These are phyloP conservation scores for Pistacia integerrima DNA, from an alignment of 345 rosid genomes.

Conservation along the genomic window DNA sequence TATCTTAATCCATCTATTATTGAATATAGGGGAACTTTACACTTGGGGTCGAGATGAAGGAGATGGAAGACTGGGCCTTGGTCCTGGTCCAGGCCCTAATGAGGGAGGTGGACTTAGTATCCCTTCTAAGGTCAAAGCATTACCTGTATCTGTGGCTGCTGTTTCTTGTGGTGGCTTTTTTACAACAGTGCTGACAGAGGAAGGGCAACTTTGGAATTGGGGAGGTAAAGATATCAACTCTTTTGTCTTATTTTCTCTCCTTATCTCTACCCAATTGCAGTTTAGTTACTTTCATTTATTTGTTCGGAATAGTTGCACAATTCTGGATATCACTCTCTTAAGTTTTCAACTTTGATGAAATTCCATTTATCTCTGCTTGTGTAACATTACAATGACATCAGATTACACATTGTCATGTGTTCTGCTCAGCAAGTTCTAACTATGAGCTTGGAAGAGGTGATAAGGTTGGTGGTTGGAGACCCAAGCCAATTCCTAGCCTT, in stretches of 20 bases:
- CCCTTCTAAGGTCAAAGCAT: conserved; percentile 76
- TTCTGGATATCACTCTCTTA: neutral
- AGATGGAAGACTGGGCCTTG: conserved; percentile 93
- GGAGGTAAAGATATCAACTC: conserved; percentile 54
- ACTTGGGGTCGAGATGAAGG: conserved; percentile 98
- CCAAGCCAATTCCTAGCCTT: conserved; percentile 68
- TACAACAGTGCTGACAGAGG: conserved; percentile 73
- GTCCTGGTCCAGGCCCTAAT: conserved; percentile 87
- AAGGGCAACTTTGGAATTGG: conserved; percentile 92
- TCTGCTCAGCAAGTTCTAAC: conserved; percentile 74
- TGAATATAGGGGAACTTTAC: conserved; percentile 66
- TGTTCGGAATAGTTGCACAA: neutral
- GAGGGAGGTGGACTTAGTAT: conserved; percentile 92
- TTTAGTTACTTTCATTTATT: neutral
- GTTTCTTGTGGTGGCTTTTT: conserved; percentile 94
- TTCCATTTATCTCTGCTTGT: neutral
- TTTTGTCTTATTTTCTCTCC: neutral
- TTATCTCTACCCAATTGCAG: neutral
- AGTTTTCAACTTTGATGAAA: no score
- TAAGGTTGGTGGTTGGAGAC: conserved; percentile 51
- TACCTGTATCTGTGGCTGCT: conserved; percentile 64
- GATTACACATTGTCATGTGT: conserved; percentile 5
- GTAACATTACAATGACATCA: neutral
- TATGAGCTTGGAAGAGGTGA: conserved; percentile 93
- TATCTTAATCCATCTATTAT: conserved; percentile 7